phyloP scores from a whole-genome alignment of 768 basidiomycete species.

The Tylopilus cervinicoccineus region DNA sequence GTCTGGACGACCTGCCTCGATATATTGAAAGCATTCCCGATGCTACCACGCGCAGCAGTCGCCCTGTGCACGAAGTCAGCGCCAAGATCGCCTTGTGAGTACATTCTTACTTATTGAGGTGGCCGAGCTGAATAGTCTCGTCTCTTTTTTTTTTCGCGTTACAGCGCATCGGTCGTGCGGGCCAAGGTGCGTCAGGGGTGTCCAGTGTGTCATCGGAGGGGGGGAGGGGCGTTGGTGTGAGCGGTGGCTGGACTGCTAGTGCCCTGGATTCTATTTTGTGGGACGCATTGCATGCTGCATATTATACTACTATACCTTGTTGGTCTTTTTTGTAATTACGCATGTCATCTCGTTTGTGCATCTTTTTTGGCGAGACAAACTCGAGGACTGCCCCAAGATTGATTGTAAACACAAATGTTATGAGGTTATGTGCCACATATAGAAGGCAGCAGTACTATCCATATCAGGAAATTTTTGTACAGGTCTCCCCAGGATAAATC shows the following conservation, averaged over 20 bases:
- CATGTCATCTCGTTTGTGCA: too few relatives aligned
- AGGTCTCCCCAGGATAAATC: slow-evolving; percentile 19
- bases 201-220: slow-evolving; percentile 67
- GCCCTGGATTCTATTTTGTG: slow-evolving; percentile 9
- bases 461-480: not conserved
- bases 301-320: slow-evolving; percentile 20
- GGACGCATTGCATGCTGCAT: slow-evolving; percentile 1
- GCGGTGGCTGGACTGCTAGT: not conserved
- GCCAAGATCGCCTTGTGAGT: slow-evolving; percentile 79
- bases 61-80: slow-evolving; percentile 44
- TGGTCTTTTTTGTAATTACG: not conserved
- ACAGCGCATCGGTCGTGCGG: slow-evolving; percentile 67
- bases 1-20: slow-evolving; percentile 57
- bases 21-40: slow-evolving; percentile 52
- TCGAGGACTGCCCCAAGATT: too few relatives aligned
- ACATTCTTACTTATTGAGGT: not conserved
- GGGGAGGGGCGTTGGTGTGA: slow-evolving; percentile 38
- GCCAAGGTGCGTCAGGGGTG: slow-evolving; percentile 64
- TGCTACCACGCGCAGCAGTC: slow-evolving; percentile 37
- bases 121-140: not conserved
- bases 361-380: too few relatives aligned
- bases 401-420: too few relatives aligned
- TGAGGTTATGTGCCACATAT: too few relatives aligned
- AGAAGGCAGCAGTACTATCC: too few relatives aligned
- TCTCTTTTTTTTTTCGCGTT: not conserved